These are phyloP conservation scores for Cyberlindnera mississippiensis DNA, from an alignment of 805 yeast genomes.

Conservation along the genomic window DNA sequence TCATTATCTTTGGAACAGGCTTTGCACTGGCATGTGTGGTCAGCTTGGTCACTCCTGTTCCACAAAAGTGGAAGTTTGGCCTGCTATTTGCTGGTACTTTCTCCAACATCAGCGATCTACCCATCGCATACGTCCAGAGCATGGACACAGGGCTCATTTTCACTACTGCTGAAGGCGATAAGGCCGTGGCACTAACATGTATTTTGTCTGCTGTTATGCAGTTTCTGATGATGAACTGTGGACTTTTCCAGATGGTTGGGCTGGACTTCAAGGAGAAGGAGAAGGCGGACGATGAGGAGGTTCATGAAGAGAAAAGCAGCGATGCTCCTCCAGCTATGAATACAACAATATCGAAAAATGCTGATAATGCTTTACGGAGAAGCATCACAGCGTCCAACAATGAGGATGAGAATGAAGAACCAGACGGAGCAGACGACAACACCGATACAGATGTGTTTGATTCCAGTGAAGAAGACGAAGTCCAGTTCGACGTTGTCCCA, in stretches of 20 bases:
- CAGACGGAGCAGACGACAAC: background rate
- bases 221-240: conserved; percentile 68
- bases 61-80: conserved; percentile 47
- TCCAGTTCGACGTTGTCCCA: background rate
- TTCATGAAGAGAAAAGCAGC: too few relatives aligned
- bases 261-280: conserved; percentile 52
- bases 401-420: background rate
- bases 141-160: conserved; percentile 39
- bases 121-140: conserved; percentile 51
- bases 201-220: conserved; percentile 47
- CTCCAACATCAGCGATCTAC: conserved; percentile 49
- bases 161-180: conserved; percentile 35
- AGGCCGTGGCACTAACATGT: conserved; percentile 47
- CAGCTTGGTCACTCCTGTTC: conserved; percentile 39
- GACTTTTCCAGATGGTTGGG: conserved; percentile 65
- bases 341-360: too few relatives aligned
- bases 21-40: conserved; percentile 28
- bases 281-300: conserved; percentile 5
- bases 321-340: too few relatives aligned
- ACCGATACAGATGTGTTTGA: background rate
- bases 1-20: conserved; percentile 41
- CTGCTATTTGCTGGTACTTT: conserved; percentile 45
- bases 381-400: background rate
- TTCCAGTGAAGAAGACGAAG: background rate
- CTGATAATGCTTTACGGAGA: too few relatives aligned